Base-by-base conservation (phyloP, 805 yeast species). In the Ogataea nonfermentans region DNA sequence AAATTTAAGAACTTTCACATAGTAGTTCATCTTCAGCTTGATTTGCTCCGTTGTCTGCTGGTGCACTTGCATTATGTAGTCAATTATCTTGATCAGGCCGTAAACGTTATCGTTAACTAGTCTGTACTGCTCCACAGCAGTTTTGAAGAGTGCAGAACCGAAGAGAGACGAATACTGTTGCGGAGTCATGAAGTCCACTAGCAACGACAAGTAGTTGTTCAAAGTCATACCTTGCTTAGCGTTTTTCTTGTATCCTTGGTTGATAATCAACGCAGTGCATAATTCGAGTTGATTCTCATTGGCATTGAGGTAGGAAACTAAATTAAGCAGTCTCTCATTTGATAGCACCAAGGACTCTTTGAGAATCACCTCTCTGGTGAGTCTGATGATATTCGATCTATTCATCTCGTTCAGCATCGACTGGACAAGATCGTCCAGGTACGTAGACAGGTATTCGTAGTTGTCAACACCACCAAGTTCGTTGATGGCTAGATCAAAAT, bases 121-220 rank as follows among this genome's bases (percentile, higher is more conserved):
- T 43, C 67, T 53, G 45, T 59, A 64, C 35, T 61, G 57, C 48
- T 64, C 66, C 35, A 62, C 50, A 3, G 58, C 50, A 24, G 35
- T 26, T 35, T 55, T 61, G 49, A 60, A 63, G 20, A 61, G 50
- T 6, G 43, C 35, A 5, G 60, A 47, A n/a, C 42, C 40, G 34
- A 56, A 38, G 20, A 63, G 25, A 3, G 40, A 24, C 4, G 25
- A 15, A 10, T 40, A 32, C 32, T 53, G 56, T n/a, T 41, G 23
- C 2, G 52, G 56, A 11, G 44, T 30, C n/a, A 60, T 24, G 10
- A 47, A 33, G 37, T 63, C 68, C 25, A 61, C 48, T 12, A 63
- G 41, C 24, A 52, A 37, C 6, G 67, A 61, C 20, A 64, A 41
- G 37, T 51, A 64, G 33, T 56, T 51, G 41, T 61, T 63, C 13